Evolutionary conservation across 2,329 filamentous ascomycete species (phyloP), one percentile per base, ranked within the genome.

Genomic region (Penicillium sumatraense): DNA sequence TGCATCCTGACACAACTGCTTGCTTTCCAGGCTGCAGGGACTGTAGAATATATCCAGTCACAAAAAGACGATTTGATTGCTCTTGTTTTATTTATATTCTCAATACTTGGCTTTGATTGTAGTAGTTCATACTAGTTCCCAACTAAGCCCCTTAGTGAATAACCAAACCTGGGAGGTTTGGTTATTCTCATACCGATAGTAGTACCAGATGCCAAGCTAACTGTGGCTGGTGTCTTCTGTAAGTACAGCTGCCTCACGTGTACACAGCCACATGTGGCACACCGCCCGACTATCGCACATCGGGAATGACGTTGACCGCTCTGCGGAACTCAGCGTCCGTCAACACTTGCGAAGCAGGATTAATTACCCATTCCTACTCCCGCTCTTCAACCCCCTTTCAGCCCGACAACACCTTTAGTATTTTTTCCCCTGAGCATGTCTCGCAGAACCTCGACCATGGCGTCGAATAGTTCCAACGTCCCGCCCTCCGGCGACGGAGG

Each of bases 241-340:
- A n/a, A n/a, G n/a, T n/a, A n/a, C n/a, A n/a, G n/a, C n/a, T n/a
- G n/a, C n/a, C n/a, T n/a, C n/a, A n/a, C n/a, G 29, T 18, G 33
- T 23, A 14, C 38, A 42, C 38, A 66, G 68, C 68, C 68, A 62
- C 64, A 64, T 62, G 16, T 54, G 21, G 20, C 42, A 40, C 54
- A 64, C 60, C 63, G 68, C 67, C 58, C 48, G 44, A 31, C 44
- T 54, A 41, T 52, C 52, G 60, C 53, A 48, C 45, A 57, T 62
- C 49, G 57, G 58, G 57, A 72, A 74, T 75, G 72, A 74, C 72
- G 72, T 75, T 66, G 63, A 66, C 63, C 63, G 63, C 63, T 63
- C 58, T 53, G 48, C 48, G 65, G 67, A 64, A 67, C 63, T 70
- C 20, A 64, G 66, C 65, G 64, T 65, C 57, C 62, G 67, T 72